Conservation (phyloP, 768 basidiomycete genomes). For the Suillus americanus region DNA sequence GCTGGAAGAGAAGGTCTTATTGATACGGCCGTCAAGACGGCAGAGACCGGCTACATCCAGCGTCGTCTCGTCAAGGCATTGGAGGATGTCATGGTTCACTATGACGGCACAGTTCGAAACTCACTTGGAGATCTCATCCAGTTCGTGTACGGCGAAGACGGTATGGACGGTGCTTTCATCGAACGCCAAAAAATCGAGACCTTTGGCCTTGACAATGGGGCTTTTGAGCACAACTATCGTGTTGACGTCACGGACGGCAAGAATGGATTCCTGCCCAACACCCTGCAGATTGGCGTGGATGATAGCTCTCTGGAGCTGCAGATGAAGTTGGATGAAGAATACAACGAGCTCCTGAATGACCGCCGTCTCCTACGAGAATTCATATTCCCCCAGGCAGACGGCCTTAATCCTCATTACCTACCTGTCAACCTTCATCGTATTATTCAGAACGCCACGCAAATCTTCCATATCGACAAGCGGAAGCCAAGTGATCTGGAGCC, state of each 20-base stretch:
- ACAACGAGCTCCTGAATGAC: slow-evolving; percentile 62
- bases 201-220: slow-evolving; percentile 74
- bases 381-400: slow-evolving; percentile 78
- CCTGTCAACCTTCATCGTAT: slow-evolving; percentile 96
- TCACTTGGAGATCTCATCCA: slow-evolving; percentile 95
- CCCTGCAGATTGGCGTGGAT: slow-evolving; percentile 85
- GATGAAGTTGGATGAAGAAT: slow-evolving; percentile 80
- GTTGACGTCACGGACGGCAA: slow-evolving; percentile 88
- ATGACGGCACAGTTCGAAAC: slow-evolving; percentile 97
- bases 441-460: slow-evolving; percentile 92
- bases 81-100: slow-evolving; percentile 96
- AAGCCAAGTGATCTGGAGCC: slow-evolving; percentile 94
- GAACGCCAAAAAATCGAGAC: slow-evolving; percentile 94
- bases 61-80: slow-evolving; percentile 96
- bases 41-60: slow-evolving; percentile 99
- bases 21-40: slow-evolving; percentile 99
- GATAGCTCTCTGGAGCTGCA: slow-evolving; percentile 84
- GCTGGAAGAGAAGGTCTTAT: slow-evolving; percentile 98
- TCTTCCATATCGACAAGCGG: slow-evolving; percentile 94
- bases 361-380: slow-evolving; percentile 77
- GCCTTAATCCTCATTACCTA: slow-evolving; percentile 75
- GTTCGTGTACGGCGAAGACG: slow-evolving; percentile 97
- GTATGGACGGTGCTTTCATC: slow-evolving; percentile 98
- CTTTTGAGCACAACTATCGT: slow-evolving; percentile 91
- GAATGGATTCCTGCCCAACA: slow-evolving; percentile 77